Percentiles rank a stretch among this genome's conserved stretches.
Conservation (phyloP, 2,329 filamentous ascomycete species). For the Helotiales sp. region DNA sequence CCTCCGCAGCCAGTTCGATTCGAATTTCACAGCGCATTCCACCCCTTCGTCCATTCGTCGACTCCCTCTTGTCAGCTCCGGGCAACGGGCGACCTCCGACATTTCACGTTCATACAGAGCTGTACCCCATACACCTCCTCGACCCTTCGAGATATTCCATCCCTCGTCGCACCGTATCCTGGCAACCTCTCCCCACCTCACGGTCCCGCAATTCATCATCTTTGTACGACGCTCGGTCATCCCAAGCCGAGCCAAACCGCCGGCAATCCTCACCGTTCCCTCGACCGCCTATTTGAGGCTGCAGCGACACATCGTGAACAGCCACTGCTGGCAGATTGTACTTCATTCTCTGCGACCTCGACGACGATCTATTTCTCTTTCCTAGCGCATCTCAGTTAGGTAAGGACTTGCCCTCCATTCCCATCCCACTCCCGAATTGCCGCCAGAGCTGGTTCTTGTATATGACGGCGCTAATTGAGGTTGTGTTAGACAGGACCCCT, state of each 20-base stretch:
- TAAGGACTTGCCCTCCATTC: conserved; percentile 14
- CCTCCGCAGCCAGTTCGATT: no score
- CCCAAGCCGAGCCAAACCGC: conserved; percentile 28
- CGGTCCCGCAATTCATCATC: conserved; percentile 18
- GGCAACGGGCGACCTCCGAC: conserved; percentile 7
- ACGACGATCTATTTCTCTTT: conserved; percentile 5
- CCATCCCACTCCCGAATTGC: conserved; percentile 13
- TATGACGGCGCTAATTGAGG: conserved; percentile 19
- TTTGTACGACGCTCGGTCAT: conserved; percentile 26
- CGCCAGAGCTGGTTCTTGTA: conserved; percentile 13
- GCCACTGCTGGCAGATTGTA: conserved; percentile 17
- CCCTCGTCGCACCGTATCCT: not conserved
- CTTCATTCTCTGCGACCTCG: conserved; percentile 1
- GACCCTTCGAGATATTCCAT: not conserved
- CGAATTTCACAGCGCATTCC: not conserved
- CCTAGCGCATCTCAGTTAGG: conserved; percentile 20
- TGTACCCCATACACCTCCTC: not conserved
- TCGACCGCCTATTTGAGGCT: conserved; percentile 32
- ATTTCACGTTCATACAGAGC: not conserved
- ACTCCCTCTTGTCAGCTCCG: not conserved
- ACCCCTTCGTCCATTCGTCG: not conserved
- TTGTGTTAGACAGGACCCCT: conserved; percentile 18
- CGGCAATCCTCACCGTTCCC: conserved; percentile 20
- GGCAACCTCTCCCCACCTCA: conserved; percentile 7
- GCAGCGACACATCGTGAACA: conserved; percentile 26